These are phyloP conservation scores for Xylaria sp. DNA, from an alignment of 495 filamentous ascomycete species.

Conservation along the genomic window DNA sequence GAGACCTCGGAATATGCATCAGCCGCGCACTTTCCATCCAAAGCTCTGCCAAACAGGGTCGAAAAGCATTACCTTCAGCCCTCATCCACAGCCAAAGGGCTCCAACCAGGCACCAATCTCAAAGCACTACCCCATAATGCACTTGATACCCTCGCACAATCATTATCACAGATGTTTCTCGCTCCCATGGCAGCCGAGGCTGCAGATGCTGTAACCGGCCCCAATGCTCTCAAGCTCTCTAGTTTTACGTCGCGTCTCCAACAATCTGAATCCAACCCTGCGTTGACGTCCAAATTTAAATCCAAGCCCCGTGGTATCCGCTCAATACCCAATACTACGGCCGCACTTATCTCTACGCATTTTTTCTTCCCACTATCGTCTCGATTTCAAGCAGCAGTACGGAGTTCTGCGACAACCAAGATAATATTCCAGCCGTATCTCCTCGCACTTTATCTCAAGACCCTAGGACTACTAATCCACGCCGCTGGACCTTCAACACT, in stretches of 20 bases:
- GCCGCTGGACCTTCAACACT: constrained; percentile 69
- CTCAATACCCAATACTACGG: constrained; percentile 75
- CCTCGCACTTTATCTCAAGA: constrained; percentile 68
- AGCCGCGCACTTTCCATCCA: constrained; percentile 69
- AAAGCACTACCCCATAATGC: constrained; percentile 63
- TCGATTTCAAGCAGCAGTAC: constrained; percentile 62
- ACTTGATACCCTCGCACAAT: constrained; percentile 64
- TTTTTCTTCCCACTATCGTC: constrained; percentile 84
- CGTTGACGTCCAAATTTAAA: constrained; percentile 28
- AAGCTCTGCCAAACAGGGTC: constrained; percentile 67
- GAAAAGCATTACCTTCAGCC: constrained; percentile 55
- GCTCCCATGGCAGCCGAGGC: constrained; percentile 79
- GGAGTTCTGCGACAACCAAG: constrained; percentile 48
- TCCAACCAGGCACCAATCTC: constrained; percentile 38
- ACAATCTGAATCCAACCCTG: constrained; percentile 26
- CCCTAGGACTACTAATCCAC: constrained; percentile 68
- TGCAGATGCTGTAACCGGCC: constrained; percentile 73
- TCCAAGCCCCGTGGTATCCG: constrained; percentile 62
- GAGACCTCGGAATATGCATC: constrained; percentile 64
- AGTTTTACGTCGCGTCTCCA: constrained; percentile 54
- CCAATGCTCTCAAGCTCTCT: constrained; percentile 79
- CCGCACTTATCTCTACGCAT: constrained; percentile 71
- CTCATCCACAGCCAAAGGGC: constrained; percentile 28
- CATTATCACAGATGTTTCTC: constrained; percentile 73
- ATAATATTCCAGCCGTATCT: constrained; percentile 67